A percentile compares a stretch with the other conserved stretches of the same genome.
phyloP scores from a whole-genome alignment of 768 basidiomycete genomes.

The Hypholoma fasciculare region DNA sequence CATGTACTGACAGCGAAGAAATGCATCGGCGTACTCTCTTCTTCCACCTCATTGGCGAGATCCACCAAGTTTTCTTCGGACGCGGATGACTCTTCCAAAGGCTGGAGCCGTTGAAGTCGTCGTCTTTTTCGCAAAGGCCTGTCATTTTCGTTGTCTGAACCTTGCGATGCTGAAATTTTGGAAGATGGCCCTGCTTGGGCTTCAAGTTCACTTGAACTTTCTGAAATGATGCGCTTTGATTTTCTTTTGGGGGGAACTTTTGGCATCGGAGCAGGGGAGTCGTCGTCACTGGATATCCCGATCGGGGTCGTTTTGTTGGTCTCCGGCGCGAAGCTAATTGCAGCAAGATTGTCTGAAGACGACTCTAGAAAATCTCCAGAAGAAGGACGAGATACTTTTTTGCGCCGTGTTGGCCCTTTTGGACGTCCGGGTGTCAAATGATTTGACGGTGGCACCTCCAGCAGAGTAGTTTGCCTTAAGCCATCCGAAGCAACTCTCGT shows the following conservation, averaged over 20 bases:
- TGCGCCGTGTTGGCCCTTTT: background rate
- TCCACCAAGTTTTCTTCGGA: constrained; percentile 11
- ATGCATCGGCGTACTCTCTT: constrained; percentile 41
- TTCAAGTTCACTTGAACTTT: constrained; percentile 11
- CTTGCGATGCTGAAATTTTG: constrained; percentile 6
- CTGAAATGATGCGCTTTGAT: background rate
- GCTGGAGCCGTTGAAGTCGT: constrained; percentile 14
- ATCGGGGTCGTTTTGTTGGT: constrained; percentile 5
- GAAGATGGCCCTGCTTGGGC: background rate
- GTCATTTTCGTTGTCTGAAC: background rate
- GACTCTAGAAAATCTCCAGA: constrained; percentile 23
- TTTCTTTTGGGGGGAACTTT: constrained; percentile 4
- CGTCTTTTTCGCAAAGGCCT: constrained; percentile 4
- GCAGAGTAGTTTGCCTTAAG: constrained; percentile 45
- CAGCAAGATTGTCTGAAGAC: constrained; percentile 43
- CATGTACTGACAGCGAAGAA: background rate
- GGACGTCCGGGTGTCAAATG: background rate
- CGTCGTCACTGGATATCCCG: constrained; percentile 15
- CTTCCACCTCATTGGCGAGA: constrained; percentile 49
- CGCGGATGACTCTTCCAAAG: constrained; percentile 2
- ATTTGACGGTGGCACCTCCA: constrained; percentile 12
- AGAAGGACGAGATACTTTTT: background rate
- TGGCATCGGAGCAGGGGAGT: constrained; percentile 4
- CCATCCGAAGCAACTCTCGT: constrained; percentile 21
- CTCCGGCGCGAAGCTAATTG: constrained; percentile 50